A percentile compares a stretch with the other conserved stretches of the same genome.
Conservation (phyloP, 129 eudicot species). For the Tagetes patula region DNA sequence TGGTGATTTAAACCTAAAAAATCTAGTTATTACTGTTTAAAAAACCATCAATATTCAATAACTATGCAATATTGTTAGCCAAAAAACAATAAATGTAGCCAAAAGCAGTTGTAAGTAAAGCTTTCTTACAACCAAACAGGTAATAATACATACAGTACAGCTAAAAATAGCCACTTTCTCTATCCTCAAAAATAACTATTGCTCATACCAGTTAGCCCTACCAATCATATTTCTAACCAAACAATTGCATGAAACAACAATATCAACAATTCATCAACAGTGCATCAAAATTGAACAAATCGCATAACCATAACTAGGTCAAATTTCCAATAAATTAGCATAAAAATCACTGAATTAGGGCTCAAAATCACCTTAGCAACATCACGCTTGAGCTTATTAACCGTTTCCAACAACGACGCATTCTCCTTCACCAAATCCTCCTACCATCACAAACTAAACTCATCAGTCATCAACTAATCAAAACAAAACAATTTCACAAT, state of each 20-base stretch:
- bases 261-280: not conserved
- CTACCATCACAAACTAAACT: slow-evolving; percentile 37
- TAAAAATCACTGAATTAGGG: not conserved
- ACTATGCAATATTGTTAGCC: not conserved
- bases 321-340: not conserved
- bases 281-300: not conserved
- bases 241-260: not conserved
- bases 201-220: not conserved
- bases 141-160: not conserved
- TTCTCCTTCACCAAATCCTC: slow-evolving; percentile 76
- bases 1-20: no score
- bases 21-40: no score
- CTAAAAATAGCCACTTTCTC: slow-evolving; percentile 10
- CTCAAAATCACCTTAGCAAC: slow-evolving; percentile 66
- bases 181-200: not conserved
- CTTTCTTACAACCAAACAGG: slow-evolving; percentile 2
- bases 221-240: slow-evolving; percentile 6
- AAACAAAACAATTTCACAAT: not conserved
- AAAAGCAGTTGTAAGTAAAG: not conserved
- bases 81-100: slow-evolving; percentile 2
- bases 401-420: slow-evolving; percentile 50
- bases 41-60: not conserved
- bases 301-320: not conserved
- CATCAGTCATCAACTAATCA: not conserved
- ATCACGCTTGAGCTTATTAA: slow-evolving; percentile 87